Percentiles rank a stretch among this genome's conserved stretches.
Evolutionary conservation across 805 yeast species (phyloP).

Genomic region (Kazachstania martiniae): DNA sequence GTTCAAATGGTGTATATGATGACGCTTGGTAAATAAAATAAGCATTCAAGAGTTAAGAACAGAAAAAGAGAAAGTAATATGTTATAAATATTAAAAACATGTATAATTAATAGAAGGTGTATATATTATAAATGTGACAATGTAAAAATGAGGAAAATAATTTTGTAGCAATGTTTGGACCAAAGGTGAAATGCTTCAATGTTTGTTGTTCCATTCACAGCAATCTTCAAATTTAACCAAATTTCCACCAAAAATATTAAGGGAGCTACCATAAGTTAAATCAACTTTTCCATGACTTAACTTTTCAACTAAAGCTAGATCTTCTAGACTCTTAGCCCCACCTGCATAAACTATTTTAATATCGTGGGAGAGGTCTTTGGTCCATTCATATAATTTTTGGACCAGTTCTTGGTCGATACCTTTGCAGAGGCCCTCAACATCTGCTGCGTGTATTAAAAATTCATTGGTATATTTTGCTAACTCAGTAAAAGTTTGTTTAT

Average conservation of each 20-base stretch:
- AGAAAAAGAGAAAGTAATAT: too few species aligned
- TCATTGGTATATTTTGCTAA: constrained; percentile 68
- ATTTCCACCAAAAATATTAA: constrained; percentile 90
- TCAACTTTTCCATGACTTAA: constrained; percentile 80
- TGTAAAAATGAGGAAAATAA: too few species aligned
- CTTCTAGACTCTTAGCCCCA: constrained; percentile 72
- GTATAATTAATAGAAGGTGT: too few species aligned
- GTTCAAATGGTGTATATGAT: constrained; percentile 26
- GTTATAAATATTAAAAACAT: too few species aligned
- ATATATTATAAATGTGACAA: too few species aligned
- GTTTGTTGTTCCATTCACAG: constrained; percentile 53
- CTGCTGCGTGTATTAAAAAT: constrained; percentile 93
- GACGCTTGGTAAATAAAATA: constrained; percentile 22
- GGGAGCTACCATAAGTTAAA: constrained; percentile 82
- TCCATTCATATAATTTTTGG: constrained; percentile 65
- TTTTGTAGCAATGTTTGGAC: too few species aligned
- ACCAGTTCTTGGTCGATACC: constrained; percentile 87
- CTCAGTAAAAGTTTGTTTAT: constrained; percentile 38
- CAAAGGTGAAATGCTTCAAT: too few species aligned
- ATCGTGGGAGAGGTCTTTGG: constrained; percentile 28
- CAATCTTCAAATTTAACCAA: constrained; percentile 69
- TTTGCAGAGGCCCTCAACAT: constrained; percentile 90
- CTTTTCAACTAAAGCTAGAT: constrained; percentile 51
- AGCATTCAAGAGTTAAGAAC: not conserved
- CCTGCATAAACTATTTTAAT: constrained; percentile 91